Base-by-base conservation (phyloP, 108 stramenopile species). In the Pseudonitzschia multiseries region DNA sequence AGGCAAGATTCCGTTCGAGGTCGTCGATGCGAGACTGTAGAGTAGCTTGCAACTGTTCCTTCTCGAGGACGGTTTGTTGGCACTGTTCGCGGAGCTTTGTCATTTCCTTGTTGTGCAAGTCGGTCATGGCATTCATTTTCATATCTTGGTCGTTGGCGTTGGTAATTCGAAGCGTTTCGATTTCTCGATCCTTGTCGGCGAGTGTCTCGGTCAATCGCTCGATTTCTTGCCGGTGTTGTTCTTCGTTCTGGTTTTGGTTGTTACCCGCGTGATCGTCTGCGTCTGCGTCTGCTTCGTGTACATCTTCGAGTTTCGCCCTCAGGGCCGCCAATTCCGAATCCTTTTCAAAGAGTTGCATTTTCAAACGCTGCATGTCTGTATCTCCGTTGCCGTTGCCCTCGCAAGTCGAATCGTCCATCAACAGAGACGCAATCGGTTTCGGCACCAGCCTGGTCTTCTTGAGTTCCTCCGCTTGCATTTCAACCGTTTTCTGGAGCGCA, bases 321-420 rank as follows among this genome's bases (percentile, higher is more conserved):
- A 88, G 41, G 20, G 84, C 87, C 15, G 87, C 87, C 46, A 88
- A 48, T 68, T 88, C 87, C 8, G 87, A 75, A 48, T 88, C 80
- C 61, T 85, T 85, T 69, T 85, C 84, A 71, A 88, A 88, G 6
- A 88, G 42, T 41, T 85, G 54, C 69, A 85, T 62, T 43, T 85
- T 62, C 10, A 67, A 24, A 6, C 10, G 8, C 6, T 67, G 32
- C 3, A 29, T 40, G 72, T 59, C 31, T n/a, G 32, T 28, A 0
- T 2, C 53, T 32, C 53, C 64, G 20, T 76, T 65, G 20, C 43
- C 22, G 28, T 8, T 57, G 29, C 43, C 51, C 36, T 65, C 52
- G 15, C 8, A 8, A 20, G 76, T 24, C 48, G 20, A 17, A 8
- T 54, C 36, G 36, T 36, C 36, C 54, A 56, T 2, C 22, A 26